These are phyloP conservation scores for Alternaria angustiovoidea DNA, from an alignment of 2,329 filamentous ascomycete genomes.

Conservation along the genomic window DNA sequence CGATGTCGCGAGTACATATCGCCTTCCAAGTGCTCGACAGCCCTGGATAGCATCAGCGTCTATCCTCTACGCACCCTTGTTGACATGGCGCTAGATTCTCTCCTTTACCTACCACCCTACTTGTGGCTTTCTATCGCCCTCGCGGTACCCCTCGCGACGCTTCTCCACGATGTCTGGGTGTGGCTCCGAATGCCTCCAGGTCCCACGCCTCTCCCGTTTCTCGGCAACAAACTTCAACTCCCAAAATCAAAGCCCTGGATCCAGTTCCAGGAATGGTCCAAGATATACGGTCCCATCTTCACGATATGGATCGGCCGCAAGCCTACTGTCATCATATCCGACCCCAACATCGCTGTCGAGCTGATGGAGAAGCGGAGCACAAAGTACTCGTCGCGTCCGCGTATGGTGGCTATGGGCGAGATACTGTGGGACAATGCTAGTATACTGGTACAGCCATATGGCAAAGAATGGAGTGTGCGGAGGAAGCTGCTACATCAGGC, in stretches of 20 bases:
- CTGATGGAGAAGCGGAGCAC: constrained; percentile 57
- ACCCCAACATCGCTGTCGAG: constrained; percentile 55
- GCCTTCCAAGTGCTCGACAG: neutral
- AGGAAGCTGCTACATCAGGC: constrained; percentile 52
- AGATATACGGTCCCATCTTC: constrained; percentile 57
- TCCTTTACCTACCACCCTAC: constrained; percentile 27
- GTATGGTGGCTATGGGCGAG: constrained; percentile 57
- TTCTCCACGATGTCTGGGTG: constrained; percentile 40
- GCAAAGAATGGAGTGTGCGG: constrained; percentile 57
- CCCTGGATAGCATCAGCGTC: neutral
- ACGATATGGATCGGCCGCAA: constrained; percentile 59
- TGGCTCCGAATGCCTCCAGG: constrained; percentile 57
- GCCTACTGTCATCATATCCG: constrained; percentile 56
- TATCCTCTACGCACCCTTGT: neutral
- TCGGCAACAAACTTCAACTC: constrained; percentile 50
- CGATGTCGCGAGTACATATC: constrained; percentile 13
- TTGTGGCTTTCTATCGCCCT: constrained; percentile 41
- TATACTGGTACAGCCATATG: constrained; percentile 60
- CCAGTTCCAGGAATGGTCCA: constrained; percentile 55
- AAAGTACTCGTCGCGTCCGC: constrained; percentile 56
- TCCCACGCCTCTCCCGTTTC: constrained; percentile 56
- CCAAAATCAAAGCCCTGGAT: constrained; percentile 47
- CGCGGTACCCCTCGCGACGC: constrained; percentile 31
- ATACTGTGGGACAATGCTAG: constrained; percentile 55
- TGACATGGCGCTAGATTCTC: constrained; percentile 39